Evolutionary conservation across 192 early-diverging fungal genomes (phyloP).

Genomic region (Obelidium mucronatum): DNA sequence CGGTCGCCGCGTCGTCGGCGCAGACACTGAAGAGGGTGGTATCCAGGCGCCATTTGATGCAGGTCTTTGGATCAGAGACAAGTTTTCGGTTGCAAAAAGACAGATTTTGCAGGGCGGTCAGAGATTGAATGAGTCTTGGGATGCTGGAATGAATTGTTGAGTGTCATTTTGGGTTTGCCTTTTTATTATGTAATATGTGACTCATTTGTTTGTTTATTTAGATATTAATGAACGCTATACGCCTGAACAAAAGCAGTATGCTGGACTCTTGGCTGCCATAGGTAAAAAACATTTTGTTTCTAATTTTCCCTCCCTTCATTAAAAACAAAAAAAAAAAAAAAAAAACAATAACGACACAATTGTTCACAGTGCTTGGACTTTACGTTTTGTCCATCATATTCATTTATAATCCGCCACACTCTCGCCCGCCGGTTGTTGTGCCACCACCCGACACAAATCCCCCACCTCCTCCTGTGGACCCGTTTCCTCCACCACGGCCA

Average conservation of each 20-base stretch:
- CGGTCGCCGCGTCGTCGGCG: neutral
- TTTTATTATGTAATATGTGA: too few species aligned
- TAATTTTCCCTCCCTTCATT: neutral
- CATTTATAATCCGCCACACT: conserved; percentile 13
- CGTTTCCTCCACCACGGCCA: neutral
- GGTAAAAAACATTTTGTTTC: neutral
- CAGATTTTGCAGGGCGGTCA: neutral
- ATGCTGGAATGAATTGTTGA: neutral
- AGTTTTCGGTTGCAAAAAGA: neutral
- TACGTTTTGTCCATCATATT: neutral
- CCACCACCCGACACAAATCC: neutral
- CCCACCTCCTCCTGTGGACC: conserved; percentile 7
- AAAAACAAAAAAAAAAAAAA: neutral
- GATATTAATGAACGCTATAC: neutral
- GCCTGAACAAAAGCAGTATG: neutral
- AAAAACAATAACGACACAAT: too few species aligned
- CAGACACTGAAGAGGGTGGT: neutral
- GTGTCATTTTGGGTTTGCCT: neutral
- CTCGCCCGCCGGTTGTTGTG: neutral
- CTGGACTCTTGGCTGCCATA: neutral
- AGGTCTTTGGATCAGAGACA: neutral
- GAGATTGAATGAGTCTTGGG: neutral
- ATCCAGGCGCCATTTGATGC: neutral
- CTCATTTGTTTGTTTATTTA: too few species aligned
- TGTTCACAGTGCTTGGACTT: neutral